These are phyloP conservation scores for Phlebiopsis gigantea DNA, from an alignment of 768 basidiomycete species.

Conservation along the genomic window DNA sequence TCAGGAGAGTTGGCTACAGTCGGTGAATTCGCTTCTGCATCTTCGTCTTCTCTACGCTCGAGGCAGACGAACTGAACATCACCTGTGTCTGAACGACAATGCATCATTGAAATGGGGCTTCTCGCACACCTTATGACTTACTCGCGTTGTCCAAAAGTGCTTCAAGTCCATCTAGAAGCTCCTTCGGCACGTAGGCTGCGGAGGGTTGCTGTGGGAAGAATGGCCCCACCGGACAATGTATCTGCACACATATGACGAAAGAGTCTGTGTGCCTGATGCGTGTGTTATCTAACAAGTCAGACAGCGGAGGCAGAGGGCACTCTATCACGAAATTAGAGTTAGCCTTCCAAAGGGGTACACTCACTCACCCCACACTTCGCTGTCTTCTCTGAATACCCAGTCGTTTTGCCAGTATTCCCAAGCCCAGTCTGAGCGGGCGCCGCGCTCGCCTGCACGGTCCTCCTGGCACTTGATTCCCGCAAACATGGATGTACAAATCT, in stretches of 20 bases:
- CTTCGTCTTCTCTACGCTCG: constrained; percentile 39
- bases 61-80: constrained; percentile 75
- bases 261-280: constrained; percentile 59
- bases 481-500: constrained; percentile 62
- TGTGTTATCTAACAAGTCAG: constrained; percentile 52
- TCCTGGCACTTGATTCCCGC: constrained; percentile 65
- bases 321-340: constrained; percentile 30
- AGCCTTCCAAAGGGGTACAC: neutral
- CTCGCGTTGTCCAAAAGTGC: constrained; percentile 69
- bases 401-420: constrained; percentile 72
- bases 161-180: constrained; percentile 64
- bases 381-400: constrained; percentile 64
- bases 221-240: constrained; percentile 51
- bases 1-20: constrained; percentile 23
- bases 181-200: constrained; percentile 57
- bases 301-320: constrained; percentile 58
- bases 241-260: constrained; percentile 69
- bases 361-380: constrained; percentile 69
- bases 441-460: constrained; percentile 53
- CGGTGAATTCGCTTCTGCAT: constrained; percentile 21
- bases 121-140: constrained; percentile 25
- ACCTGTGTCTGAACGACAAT: constrained; percentile 48
- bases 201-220: constrained; percentile 64
- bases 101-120: neutral
- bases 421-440: constrained; percentile 63